A percentile compares a stretch with the other conserved stretches of the same genome.
These are phyloP conservation scores for Aspergillus uvarum DNA, from an alignment of 2,329 filamentous ascomycete species.

Conservation along the genomic window DNA sequence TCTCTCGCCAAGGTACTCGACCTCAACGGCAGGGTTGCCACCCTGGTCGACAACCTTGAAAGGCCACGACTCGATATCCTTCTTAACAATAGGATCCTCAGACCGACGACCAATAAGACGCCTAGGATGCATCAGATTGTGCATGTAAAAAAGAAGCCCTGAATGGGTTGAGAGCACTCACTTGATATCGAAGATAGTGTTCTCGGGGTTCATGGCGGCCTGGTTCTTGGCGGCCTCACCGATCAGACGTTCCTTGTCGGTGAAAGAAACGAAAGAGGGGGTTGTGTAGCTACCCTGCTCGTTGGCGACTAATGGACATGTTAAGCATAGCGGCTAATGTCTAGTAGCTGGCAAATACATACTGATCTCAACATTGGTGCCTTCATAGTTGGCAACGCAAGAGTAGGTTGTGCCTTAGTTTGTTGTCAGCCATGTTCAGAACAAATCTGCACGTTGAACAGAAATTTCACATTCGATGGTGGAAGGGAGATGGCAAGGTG, in stretches of 20 bases:
- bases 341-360: slow-evolving; percentile 39
- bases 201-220: slow-evolving; percentile 97
- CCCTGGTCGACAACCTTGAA: slow-evolving; percentile 95
- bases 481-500: slow-evolving; percentile 5
- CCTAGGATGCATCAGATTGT: slow-evolving; percentile 51
- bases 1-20: slow-evolving; percentile 90
- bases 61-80: slow-evolving; percentile 97
- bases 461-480: neutral
- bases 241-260: slow-evolving; percentile 96
- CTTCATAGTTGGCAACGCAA: slow-evolving; percentile 99
- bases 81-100: slow-evolving; percentile 95
- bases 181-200: slow-evolving; percentile 99
- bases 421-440: slow-evolving; percentile 23
- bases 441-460: neutral
- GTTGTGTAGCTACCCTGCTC: slow-evolving; percentile 99
- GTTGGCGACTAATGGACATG: slow-evolving; percentile 70
- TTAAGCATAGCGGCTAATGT: neutral
- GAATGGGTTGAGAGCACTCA: slow-evolving; percentile 47
- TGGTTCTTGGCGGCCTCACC: slow-evolving; percentile 99
- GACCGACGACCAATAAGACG: slow-evolving; percentile 96
- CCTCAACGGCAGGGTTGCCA: slow-evolving; percentile 87
- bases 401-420: slow-evolving; percentile 94
- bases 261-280: slow-evolving; percentile 98
- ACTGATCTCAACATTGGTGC: slow-evolving; percentile 99
- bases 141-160: neutral